Percentiles rank a stretch among this genome's conserved stretches.
These are phyloP conservation scores for Priceomyces fermenticarens DNA, from an alignment of 805 yeast species.

Conservation along the genomic window DNA sequence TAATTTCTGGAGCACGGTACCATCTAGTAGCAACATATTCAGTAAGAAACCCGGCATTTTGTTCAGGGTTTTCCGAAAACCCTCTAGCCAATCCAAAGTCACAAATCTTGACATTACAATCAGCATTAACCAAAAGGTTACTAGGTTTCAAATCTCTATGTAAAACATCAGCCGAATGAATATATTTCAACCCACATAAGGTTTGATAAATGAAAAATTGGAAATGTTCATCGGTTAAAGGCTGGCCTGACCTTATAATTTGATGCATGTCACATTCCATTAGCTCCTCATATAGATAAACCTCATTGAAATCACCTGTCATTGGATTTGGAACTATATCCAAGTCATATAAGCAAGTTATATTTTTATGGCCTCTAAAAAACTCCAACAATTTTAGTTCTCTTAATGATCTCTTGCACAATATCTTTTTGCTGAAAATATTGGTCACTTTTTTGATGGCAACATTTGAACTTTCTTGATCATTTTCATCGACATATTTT, in stretches of 20 bases:
- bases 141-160: conserved; percentile 96
- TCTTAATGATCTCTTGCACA: conserved; percentile 87
- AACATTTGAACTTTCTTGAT: conserved; percentile 46
- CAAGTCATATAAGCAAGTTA: conserved; percentile 90
- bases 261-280: conserved; percentile 99
- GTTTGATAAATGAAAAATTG: conserved; percentile 92
- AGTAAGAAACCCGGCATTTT: conserved; percentile 89
- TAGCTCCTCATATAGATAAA: conserved; percentile 90
- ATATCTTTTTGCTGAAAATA: conserved; percentile 84
- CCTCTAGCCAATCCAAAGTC: conserved; percentile 97
- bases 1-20: conserved; percentile 98
- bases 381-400: conserved; percentile 88
- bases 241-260: conserved; percentile 90
- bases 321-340: conserved; percentile 75
- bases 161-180: conserved; percentile 88
- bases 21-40: conserved; percentile 98
- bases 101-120: conserved; percentile 93
- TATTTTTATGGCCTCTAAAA: conserved; percentile 94
- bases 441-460: conserved; percentile 97
- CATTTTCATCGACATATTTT: conserved; percentile 67
- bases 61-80: conserved; percentile 74
- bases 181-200: conserved; percentile 83
- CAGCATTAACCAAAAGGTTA: conserved; percentile 87
- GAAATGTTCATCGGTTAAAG: conserved; percentile 90
- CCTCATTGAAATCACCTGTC: conserved; percentile 76